phyloP scores from a whole-genome alignment of 768 basidiomycete genomes.

The Pisolithus tinctorius region DNA sequence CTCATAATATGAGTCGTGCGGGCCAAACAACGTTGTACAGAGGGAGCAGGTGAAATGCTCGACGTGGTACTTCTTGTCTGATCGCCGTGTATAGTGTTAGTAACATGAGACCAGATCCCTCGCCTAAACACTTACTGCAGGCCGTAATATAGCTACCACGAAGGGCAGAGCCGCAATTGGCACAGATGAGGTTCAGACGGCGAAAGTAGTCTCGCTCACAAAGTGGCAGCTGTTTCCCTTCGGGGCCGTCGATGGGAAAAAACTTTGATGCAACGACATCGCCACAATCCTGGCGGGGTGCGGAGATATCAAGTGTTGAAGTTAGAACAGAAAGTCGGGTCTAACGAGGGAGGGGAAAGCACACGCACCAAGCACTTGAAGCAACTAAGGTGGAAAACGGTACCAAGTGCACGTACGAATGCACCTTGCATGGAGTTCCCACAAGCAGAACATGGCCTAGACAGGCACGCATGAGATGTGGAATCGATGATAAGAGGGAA shows the following conservation, averaged over 20 bases:
- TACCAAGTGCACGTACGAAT: conserved; percentile 90
- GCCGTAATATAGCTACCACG: conserved; percentile 99
- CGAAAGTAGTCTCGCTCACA: conserved; percentile 99
- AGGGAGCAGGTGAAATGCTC: conserved; percentile 99
- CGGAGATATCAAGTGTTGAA: background rate
- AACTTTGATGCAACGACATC: conserved; percentile 97
- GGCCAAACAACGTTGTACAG: conserved; percentile 93
- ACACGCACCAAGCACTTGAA: conserved; percentile 90
- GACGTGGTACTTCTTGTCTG: conserved; percentile 98
- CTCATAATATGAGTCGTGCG: conserved; percentile 98
- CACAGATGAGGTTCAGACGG: conserved; percentile 91
- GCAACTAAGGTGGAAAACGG: conserved; percentile 94
- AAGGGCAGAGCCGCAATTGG: conserved; percentile 89
- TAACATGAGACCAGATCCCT: background rate
- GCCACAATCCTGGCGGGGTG: conserved; percentile 72
- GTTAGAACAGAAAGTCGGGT: background rate
- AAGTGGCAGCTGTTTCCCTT: conserved; percentile 86
- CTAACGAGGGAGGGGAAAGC: background rate
- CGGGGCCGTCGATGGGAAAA: conserved; percentile 93
- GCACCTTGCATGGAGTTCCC: conserved; percentile 86
- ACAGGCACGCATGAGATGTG: conserved; percentile 4
- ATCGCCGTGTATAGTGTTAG: conserved; percentile 9
- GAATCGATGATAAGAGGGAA: conserved; percentile 5
- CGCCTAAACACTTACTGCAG: conserved; percentile 63
- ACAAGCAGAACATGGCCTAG: conserved; percentile 69